A percentile compares a stretch with the other conserved stretches of the same genome.
Evolutionary conservation across 139 green algal genomes (phyloP).

Genomic region (Micractinium conductrix): DNA sequence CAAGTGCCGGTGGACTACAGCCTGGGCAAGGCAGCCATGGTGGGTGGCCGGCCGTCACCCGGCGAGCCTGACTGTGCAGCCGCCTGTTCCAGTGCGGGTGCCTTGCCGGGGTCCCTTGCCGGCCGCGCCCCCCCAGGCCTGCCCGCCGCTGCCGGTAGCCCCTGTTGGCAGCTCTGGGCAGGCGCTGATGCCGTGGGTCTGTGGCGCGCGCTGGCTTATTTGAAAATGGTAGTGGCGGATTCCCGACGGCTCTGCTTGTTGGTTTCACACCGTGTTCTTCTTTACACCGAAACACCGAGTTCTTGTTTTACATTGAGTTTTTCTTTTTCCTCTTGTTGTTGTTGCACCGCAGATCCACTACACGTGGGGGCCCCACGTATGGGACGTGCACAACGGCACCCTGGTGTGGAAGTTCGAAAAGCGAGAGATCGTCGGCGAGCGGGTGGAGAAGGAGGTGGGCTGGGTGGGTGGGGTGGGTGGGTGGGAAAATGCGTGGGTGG

Average conservation of each 20-base stretch:
- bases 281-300: too few relatives aligned
- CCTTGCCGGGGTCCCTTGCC: background rate
- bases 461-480: background rate
- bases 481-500: background rate
- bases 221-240: too few relatives aligned
- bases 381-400: slow-evolving; percentile 42
- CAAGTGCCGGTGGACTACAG: background rate
- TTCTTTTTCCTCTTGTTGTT: background rate
- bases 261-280: too few relatives aligned
- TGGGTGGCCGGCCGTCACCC: too few relatives aligned
- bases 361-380: slow-evolving; percentile 73
- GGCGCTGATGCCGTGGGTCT: too few relatives aligned
- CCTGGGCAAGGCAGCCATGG: background rate
- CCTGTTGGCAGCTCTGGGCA: background rate
- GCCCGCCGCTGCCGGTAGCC: background rate
- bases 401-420: slow-evolving; percentile 78
- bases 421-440: slow-evolving; percentile 11
- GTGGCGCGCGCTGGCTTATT: too few relatives aligned
- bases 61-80: too few relatives aligned
- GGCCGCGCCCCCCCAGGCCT: background rate
- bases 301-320: background rate
- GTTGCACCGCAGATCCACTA: slow-evolving; percentile 73
- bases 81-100: background rate
- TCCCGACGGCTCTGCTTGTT: too few relatives aligned
- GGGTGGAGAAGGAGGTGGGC: background rate